Conservation (phyloP, 495 filamentous ascomycete species). For the Podospora pseudocomata region DNA sequence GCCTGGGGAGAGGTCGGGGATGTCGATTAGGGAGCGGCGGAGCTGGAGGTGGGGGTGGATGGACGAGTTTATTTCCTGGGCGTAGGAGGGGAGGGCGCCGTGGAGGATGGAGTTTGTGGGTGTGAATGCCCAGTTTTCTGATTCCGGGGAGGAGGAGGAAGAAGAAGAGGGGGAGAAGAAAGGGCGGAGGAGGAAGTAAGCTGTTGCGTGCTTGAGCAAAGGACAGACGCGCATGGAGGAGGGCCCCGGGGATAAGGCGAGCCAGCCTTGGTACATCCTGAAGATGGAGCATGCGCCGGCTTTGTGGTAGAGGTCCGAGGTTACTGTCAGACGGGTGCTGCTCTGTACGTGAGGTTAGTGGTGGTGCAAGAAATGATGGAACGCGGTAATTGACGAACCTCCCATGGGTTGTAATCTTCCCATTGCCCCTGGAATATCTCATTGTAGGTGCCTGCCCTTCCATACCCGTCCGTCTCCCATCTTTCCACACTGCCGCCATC, state of each 20-base stretch:
- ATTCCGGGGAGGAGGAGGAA: slow-evolving; percentile 26
- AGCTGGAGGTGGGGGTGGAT: slow-evolving; percentile 77
- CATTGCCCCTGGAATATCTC: slow-evolving; percentile 69
- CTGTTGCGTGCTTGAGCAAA: slow-evolving; percentile 68
- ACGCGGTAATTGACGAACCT: slow-evolving; percentile 32
- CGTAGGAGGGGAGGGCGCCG: slow-evolving; percentile 69
- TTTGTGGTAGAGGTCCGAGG: slow-evolving; percentile 77
- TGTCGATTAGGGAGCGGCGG: slow-evolving; percentile 62
- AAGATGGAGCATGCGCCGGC: slow-evolving; percentile 80
- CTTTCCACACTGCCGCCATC: slow-evolving; percentile 82
- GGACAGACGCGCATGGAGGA: slow-evolving; percentile 71
- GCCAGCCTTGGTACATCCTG: slow-evolving; percentile 83
- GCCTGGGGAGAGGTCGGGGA: slow-evolving; percentile 70
- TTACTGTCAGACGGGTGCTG: slow-evolving; percentile 62
- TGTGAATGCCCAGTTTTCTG: slow-evolving; percentile 41
- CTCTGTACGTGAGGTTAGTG: slow-evolving; percentile 30
- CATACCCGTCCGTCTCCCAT: slow-evolving; percentile 85
- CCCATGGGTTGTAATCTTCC: slow-evolving; percentile 83
- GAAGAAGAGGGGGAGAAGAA: slow-evolving; percentile 62
- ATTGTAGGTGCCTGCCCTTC: slow-evolving; percentile 61
- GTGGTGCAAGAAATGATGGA: neutral
- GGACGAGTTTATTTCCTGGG: slow-evolving; percentile 65
- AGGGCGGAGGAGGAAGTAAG: slow-evolving; percentile 79
- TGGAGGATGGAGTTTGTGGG: slow-evolving; percentile 57
- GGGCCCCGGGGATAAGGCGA: slow-evolving; percentile 66